These are phyloP conservation scores for Plasmodium ovale DNA, from an alignment of 169 alveolate species.

Conservation along the genomic window DNA sequence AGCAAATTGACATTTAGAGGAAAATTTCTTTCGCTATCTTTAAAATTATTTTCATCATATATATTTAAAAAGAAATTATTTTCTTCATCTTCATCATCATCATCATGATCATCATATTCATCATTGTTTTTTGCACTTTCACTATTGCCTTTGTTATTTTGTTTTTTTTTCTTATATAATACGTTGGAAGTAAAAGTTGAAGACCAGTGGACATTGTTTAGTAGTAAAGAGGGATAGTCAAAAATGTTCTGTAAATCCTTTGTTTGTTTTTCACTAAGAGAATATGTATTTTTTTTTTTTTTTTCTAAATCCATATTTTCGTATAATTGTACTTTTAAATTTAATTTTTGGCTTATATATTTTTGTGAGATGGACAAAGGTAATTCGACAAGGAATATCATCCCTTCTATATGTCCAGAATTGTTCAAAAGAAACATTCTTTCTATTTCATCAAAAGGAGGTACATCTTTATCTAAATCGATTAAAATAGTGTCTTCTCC, in stretches of 20 bases:
- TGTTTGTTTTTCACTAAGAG: conserved; percentile 35
- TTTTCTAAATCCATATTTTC: conserved; percentile 11
- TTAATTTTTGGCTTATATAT: conserved; percentile 18
- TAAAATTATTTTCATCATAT: conserved; percentile 7
- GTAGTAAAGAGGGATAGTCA: conserved; percentile 21
- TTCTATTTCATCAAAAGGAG: not conserved
- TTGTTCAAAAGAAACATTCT: not conserved
- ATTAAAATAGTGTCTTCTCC: not conserved
- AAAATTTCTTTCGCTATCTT: conserved; percentile 19
- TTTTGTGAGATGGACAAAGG: conserved; percentile 42
- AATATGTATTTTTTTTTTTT: not conserved
- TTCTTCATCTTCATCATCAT: conserved; percentile 5
- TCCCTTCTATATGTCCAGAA: conserved; percentile 12
- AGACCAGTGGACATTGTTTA: conserved; percentile 54
- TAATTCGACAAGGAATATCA: conserved; percentile 29
- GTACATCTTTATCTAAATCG: not conserved
- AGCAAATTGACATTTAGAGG: conserved; percentile 28
- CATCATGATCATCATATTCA: conserved; percentile 6
- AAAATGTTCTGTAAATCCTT: conserved; percentile 38
- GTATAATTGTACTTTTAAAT: conserved; percentile 14
- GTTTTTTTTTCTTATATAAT: conserved; percentile 6
- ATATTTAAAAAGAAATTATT: conserved; percentile 9
- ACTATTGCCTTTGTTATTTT: not conserved
- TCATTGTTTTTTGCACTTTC: not conserved
- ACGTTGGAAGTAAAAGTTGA: conserved; percentile 39